Conservation (phyloP, 2,329 filamentous ascomycete genomes). For the Huntiella savannae region DNA sequence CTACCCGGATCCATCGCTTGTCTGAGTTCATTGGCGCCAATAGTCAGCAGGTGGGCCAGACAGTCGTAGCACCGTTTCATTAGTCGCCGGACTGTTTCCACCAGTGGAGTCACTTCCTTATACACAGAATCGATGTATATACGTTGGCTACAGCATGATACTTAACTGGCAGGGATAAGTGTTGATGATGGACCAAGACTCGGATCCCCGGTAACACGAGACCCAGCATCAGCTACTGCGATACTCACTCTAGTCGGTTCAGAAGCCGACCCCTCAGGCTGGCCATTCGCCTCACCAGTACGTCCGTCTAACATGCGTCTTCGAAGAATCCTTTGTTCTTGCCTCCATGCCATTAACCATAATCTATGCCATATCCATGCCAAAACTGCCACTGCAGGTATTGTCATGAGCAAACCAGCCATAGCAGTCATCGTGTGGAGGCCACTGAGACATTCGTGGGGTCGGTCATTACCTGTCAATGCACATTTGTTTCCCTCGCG, state of each 20-base stretch:
- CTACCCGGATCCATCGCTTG: too few species aligned
- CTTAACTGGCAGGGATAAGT: neutral
- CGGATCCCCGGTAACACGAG: neutral
- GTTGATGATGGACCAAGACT: neutral
- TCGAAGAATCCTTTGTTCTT: neutral
- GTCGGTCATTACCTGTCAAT: neutral
- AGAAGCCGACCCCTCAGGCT: neutral
- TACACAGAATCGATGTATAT: too few species aligned
- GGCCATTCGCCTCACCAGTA: neutral
- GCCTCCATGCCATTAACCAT: neutral
- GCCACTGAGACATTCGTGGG: slow-evolving; percentile 5
- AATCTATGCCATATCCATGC: slow-evolving; percentile 1
- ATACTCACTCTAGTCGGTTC: too few species aligned
- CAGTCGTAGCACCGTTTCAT: too few species aligned
- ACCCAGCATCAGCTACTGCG: too few species aligned
- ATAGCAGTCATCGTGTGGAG: slow-evolving; percentile 3
- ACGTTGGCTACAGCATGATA: too few species aligned
- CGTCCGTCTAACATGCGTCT: neutral
- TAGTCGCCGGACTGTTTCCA: too few species aligned
- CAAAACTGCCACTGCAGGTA: neutral
- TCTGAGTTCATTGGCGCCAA: too few species aligned
- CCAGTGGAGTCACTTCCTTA: too few species aligned
- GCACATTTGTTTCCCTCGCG: slow-evolving; percentile 1
- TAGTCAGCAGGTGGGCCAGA: too few species aligned
- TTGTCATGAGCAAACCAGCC: neutral